These are phyloP conservation scores for Oleoguttula mirabilis DNA, from an alignment of 495 filamentous ascomycete species.

Conservation along the genomic window DNA sequence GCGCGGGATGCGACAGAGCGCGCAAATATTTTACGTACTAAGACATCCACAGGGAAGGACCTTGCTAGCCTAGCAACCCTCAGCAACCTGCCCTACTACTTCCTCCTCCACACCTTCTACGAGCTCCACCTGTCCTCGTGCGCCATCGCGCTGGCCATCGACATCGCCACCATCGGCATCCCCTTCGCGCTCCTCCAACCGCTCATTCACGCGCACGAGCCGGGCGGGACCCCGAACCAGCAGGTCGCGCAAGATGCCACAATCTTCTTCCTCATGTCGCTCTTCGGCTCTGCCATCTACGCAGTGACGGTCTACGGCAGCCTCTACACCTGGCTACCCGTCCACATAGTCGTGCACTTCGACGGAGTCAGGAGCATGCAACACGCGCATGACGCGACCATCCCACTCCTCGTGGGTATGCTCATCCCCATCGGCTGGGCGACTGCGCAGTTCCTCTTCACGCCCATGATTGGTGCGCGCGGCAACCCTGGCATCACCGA, in stretches of 20 bases:
- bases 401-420: conserved; percentile 37
- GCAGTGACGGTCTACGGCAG: conserved; percentile 47
- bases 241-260: conserved; percentile 53
- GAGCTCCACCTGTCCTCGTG: conserved; percentile 45
- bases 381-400: conserved; percentile 46
- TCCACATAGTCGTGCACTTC: conserved; percentile 57
- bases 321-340: conserved; percentile 53
- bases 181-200: conserved; percentile 61
- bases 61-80: conserved; percentile 54
- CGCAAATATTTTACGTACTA: no score
- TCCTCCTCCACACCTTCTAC: conserved; percentile 66
- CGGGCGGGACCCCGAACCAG: conserved; percentile 43
- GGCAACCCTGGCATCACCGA: conserved; percentile 14
- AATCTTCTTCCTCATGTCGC: conserved; percentile 49
- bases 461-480: conserved; percentile 36
- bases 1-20: no score
- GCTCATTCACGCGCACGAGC: conserved; percentile 48
- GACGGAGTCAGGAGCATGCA: conserved; percentile 51
- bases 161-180: conserved; percentile 50
- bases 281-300: conserved; percentile 58
- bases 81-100: conserved; percentile 56
- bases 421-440: conserved; percentile 57
- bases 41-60: conserved; percentile 60
- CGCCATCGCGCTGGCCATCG: conserved; percentile 46
- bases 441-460: conserved; percentile 62